Evolutionary conservation across 2,329 filamentous ascomycete genomes (phyloP).

Genomic region (Colletotrichum ledebouriae): DNA sequence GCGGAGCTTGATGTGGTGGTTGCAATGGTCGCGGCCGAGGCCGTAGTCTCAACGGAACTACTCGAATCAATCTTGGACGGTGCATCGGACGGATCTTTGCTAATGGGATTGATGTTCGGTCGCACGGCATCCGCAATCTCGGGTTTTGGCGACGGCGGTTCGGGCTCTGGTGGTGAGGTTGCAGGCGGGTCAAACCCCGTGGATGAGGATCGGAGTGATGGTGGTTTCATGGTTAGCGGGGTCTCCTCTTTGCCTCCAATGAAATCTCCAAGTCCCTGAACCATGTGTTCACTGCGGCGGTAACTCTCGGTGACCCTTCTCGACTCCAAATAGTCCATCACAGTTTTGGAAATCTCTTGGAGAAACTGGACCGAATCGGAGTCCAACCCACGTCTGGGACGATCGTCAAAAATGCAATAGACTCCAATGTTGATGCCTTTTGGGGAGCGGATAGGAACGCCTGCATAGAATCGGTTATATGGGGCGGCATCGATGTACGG

Average conservation of each 20-base stretch:
- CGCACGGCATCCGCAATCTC: constrained; percentile 13
- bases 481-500: constrained; percentile 47
- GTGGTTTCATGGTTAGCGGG: constrained; percentile 3
- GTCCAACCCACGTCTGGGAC: constrained; percentile 48
- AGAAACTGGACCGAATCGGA: constrained; percentile 47
- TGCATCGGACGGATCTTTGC: not conserved
- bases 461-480: constrained; percentile 55
- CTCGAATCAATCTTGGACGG: constrained; percentile 33
- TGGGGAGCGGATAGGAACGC: constrained; percentile 56
- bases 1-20: constrained; percentile 39
- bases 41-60: constrained; percentile 38
- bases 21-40: constrained; percentile 29
- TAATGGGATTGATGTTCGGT: constrained; percentile 34
- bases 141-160: constrained; percentile 4
- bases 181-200: constrained; percentile 22
- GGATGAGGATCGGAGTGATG: constrained; percentile 19
- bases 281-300: constrained; percentile 54
- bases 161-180: constrained; percentile 10
- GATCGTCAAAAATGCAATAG: constrained; percentile 51
- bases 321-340: constrained; percentile 56
- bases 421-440: constrained; percentile 60
- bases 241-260: constrained; percentile 49
- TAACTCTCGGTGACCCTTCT: constrained; percentile 50
- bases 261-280: constrained; percentile 53
- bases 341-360: constrained; percentile 49